A percentile compares a stretch with the other conserved stretches of the same genome.
phyloP scores from a whole-genome alignment of 2,329 filamentous ascomycete genomes.

The Fusarium agapanthi region DNA sequence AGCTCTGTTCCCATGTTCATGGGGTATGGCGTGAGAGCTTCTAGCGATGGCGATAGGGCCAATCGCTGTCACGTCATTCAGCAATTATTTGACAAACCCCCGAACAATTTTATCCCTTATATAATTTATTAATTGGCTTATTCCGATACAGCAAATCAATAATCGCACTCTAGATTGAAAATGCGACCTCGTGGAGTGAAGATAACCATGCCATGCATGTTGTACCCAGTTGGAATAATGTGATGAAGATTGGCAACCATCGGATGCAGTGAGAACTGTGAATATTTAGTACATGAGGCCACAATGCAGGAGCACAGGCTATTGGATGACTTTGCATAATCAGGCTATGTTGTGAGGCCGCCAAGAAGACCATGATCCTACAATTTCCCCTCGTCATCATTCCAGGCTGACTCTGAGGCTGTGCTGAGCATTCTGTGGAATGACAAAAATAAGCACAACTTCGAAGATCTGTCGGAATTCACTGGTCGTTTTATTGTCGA shows the following conservation, averaged over 20 bases:
- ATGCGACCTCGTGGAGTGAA: neutral
- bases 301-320: neutral
- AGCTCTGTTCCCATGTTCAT: neutral
- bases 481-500: neutral
- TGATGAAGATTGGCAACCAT: neutral
- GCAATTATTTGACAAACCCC: neutral
- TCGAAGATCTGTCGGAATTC: neutral
- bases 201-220: no score
- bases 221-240: neutral
- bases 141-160: neutral
- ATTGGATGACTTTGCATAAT: neutral
- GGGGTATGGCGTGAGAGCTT: neutral
- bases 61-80: neutral
- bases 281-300: neutral
- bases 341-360: neutral
- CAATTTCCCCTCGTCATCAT: neutral
- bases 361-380: neutral
- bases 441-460: fast-evolving
- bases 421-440: neutral
- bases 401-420: neutral
- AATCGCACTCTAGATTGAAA: neutral
- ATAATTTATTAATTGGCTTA: fast-evolving
- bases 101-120: neutral
- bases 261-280: neutral
- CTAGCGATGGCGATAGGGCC: neutral